Evolutionary conservation across 2,329 filamentous ascomycete genomes (phyloP).

Genomic region (Phialocephala subalpina): DNA sequence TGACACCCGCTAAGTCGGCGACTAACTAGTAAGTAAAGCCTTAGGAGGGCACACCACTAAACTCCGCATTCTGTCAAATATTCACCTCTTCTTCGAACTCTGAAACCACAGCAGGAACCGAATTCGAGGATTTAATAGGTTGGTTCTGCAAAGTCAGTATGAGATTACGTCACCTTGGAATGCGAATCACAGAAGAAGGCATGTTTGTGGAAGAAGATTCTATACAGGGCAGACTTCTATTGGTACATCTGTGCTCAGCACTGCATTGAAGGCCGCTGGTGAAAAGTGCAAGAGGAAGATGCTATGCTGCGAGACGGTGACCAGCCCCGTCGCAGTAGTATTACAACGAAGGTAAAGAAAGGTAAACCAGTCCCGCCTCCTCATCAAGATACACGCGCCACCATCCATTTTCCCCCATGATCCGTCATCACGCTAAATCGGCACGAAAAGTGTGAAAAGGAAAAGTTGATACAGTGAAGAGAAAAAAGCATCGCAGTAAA

Average conservation of each 20-base stretch:
- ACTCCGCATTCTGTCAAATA: no score
- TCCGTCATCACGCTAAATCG: constrained; percentile 47
- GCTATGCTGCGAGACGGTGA: constrained; percentile 38
- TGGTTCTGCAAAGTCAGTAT: not conserved
- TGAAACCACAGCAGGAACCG: no score
- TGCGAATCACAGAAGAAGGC: constrained; percentile 1
- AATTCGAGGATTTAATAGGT: no score
- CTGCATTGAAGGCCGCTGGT: constrained; percentile 30
- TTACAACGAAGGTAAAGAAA: constrained; percentile 46
- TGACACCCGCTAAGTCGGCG: no score
- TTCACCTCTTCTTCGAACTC: no score
- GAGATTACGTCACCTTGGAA: not conserved
- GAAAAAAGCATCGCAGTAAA: constrained; percentile 37
- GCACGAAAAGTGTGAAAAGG: constrained; percentile 38
- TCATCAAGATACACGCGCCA: constrained; percentile 36
- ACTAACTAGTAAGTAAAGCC: no score
- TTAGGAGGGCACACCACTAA: no score
- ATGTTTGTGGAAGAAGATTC: constrained; percentile 11
- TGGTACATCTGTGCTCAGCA: constrained; percentile 39
- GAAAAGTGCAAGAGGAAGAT: constrained; percentile 32
- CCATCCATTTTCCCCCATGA: constrained; percentile 26
- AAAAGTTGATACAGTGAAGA: constrained; percentile 44
- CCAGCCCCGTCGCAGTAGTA: constrained; percentile 42
- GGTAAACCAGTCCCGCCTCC: constrained; percentile 22
- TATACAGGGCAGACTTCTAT: constrained; percentile 28